phyloP scores from a whole-genome alignment of 306 rosid genomes.

The Castanospermum australe region DNA sequence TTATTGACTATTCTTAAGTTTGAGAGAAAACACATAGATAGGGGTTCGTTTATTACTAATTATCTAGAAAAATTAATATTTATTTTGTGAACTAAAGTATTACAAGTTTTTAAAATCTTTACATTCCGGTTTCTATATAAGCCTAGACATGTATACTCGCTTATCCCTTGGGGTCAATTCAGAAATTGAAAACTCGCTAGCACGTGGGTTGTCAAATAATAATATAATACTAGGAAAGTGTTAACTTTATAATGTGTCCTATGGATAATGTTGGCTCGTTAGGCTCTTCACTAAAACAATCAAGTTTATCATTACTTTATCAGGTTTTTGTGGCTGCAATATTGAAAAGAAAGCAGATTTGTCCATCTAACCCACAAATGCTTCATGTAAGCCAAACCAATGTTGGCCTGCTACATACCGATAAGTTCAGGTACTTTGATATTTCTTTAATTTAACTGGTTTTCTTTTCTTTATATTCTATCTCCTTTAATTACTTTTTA shows the following conservation, averaged over 20 bases:
- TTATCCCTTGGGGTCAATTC: background rate
- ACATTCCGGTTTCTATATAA: background rate
- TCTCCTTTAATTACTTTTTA: background rate
- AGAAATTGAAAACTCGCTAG: background rate
- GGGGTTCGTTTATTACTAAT: background rate
- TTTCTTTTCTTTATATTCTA: background rate
- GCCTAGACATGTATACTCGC: background rate
- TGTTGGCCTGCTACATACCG: conserved; percentile 31
- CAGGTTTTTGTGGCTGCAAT: conserved; percentile 95
- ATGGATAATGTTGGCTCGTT: background rate
- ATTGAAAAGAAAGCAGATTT: conserved; percentile 62
- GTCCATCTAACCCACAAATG: conserved; percentile 66
- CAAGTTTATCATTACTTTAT: background rate
- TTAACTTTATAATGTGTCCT: background rate
- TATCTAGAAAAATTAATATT: background rate
- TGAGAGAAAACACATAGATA: background rate
- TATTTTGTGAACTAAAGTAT: background rate
- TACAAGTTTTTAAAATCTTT: background rate
- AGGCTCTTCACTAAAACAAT: background rate
- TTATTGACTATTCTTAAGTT: background rate
- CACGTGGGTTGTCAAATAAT: conserved; percentile 23
- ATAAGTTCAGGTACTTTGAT: conserved; percentile 63
- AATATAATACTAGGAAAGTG: background rate
- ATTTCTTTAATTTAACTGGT: background rate
- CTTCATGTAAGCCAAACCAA: conserved; percentile 58